A percentile compares a stretch with the other conserved stretches of the same genome.
Conservation (phyloP, 768 basidiomycete genomes). For the Leccinum rimulosum region DNA sequence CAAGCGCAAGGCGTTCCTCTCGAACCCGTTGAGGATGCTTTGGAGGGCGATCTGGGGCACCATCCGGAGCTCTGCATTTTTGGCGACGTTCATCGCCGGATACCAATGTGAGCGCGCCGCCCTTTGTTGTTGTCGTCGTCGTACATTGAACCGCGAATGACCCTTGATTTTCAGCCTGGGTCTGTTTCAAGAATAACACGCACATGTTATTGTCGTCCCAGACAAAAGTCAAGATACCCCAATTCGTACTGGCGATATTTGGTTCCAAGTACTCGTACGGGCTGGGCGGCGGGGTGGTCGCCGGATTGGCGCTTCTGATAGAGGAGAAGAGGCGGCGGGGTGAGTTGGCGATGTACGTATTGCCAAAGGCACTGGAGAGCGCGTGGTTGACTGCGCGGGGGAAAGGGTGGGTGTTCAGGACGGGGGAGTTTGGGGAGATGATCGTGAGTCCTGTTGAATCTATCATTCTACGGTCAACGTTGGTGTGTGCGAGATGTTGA, state of each 20-base stretch:
- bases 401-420: conserved; percentile 69
- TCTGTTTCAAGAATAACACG: conserved; percentile 65
- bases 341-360: conserved; percentile 88
- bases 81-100: conserved; percentile 77
- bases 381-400: conserved; percentile 81
- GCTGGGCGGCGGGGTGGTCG: conserved; percentile 64
- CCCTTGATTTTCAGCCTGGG: conserved; percentile 41
- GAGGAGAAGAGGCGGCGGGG: conserved; percentile 87
- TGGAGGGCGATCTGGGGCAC: conserved; percentile 68
- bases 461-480: background rate
- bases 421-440: conserved; percentile 67
- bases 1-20: conserved; percentile 62
- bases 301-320: conserved; percentile 77
- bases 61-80: conserved; percentile 79
- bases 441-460: conserved; percentile 42
- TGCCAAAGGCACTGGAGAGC: conserved; percentile 89
- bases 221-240: conserved; percentile 37
- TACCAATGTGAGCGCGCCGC: conserved; percentile 68
- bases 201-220: conserved; percentile 48
- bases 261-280: conserved; percentile 71
- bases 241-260: conserved; percentile 51
- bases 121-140: background rate
- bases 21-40: conserved; percentile 66
- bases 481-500: conserved; percentile 11
- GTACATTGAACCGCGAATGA: background rate